Evolutionary conservation across 176 grass and related monocot genomes (phyloP), one percentile per base, ranked within the genome.

Genomic region (Musa schizocarpa): DNA sequence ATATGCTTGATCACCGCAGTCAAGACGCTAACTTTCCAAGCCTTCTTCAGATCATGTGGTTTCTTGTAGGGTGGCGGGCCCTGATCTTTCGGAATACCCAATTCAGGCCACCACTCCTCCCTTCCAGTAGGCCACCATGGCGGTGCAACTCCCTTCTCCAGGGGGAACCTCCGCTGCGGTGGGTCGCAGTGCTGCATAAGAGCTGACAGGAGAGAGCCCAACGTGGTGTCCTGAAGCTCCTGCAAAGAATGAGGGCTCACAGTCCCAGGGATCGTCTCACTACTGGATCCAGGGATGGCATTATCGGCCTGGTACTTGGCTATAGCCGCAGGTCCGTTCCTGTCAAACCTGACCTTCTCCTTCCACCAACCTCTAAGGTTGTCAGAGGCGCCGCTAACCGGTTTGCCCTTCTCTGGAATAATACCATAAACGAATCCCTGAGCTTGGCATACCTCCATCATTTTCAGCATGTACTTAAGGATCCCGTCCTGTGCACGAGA

Each of bases 391-490:
- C 93, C 93, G 13, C 93, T 89, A 70, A 96, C 93, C 3, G 93
- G 93, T 86, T 96, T 96, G 24, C 93, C 93, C 81, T 96, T 90
- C 85, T 96, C 93, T 20, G 92, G 92, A 25, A 96, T 96, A 75
- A 96, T 96, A 29, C 92, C 92, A 69, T 96, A 96, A 21, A 96
- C 92, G 50, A 96, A 96, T 1, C 92, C 92, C 68, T 96, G 92
- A 0, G 92, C 87, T 4, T 85, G 84, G 82, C 92, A 96, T 20
- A 92, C 92, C 76, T 96, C 92, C 92, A 96, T 96, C 92, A 96
- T 96, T 81, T 96, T 96, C 72, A 96, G 87, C 92, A 96, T 96
- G 87, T 96, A 96, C 82, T 96, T 96, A 76, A 96, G 86, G 78
- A 96, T 96, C 73, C 92, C 92, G 54, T 96, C 92, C 80, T 96